Evolutionary conservation across 2,329 filamentous ascomycete species (phyloP), one percentile per base, ranked within the genome.

Genomic region (Orbilia blumenaviensis): DNA sequence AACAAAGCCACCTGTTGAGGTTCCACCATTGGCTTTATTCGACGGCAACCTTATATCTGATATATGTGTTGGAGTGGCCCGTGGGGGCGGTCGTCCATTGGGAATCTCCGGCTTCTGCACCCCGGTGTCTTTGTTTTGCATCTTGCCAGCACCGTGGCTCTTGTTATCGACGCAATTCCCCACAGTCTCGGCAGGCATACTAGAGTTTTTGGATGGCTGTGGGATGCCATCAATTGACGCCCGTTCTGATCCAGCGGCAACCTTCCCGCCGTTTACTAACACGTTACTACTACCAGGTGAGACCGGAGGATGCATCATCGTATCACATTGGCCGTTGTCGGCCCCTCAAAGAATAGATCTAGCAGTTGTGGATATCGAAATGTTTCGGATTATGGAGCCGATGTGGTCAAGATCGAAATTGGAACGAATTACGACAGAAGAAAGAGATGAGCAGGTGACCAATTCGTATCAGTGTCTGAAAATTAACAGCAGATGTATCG

Each of bases 251-350:
- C 60, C 72, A 69, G 58, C 50, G 62, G 58, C 58, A 29, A 36
- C 27, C 64, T 60, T 76, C 60, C 64, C 72, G 50, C 72, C 72
- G 34, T 76, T 76, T 62, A 69, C 58, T 60, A 76, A 76, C 72
- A 76, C 72, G 60, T 69, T 68, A 64, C 58, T 68, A 64, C 63
- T 68, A 60, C 72, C 64, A 60, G 72, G 72, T 68, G 64, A 76
- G 58, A 69, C 72, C 60, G 72, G 72, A 64, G 72, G 72, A 23
- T 76, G 72, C 72, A 76, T 76, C 72, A 76, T 68, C 56, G 64
- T 64, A 69, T 76, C 72, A 76, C 72, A 66, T 66, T 58, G 72
- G 72, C 72, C 72, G 41, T 58, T 34, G 58, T 76, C 58, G 72
- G 62, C 72, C 72, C n/a, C 42, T 66, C 72, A 63, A 27, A 60